Evolutionary conservation across 2,329 filamentous ascomycete genomes (phyloP), one percentile per base, ranked within the genome.

Genomic region (Cryphonectria japonica): DNA sequence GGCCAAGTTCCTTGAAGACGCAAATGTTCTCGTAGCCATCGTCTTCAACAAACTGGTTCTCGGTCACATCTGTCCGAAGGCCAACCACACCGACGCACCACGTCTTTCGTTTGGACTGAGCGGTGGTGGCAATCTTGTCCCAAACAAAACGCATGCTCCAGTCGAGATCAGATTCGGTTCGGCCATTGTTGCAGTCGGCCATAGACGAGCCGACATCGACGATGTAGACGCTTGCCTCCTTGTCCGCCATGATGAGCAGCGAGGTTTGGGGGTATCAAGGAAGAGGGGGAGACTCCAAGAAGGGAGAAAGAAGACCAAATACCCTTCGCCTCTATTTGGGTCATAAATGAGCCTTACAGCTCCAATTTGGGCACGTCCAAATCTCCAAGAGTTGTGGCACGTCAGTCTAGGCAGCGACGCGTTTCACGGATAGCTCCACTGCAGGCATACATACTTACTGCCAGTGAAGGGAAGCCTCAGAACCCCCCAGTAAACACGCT

Each of bases 81-180:
- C 92, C 96, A 71, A 99, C 81, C 2, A 98, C 91, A n/a, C 94
- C 92, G 62, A 94, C 83, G 32, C 87, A 88, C 77, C 89, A 88
- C 0, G 91, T 94, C 79, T 94, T 95, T 66, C 93, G 88, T 39
- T 89, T 91, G 41, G 79, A 80, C 62, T 86, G 81, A 80, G 94
- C 91, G 3, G 91, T 93, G 9, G 88, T 89, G 6, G 91, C 91
- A 75, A 97, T 92, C 79, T 93, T 96, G 85, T 98, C 95, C 95
- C 95, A 99, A 66, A 98, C 88, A 82, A 97, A 99, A 73, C 89
- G 89, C 89, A 98, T 91, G 64, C 90, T 89, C 89, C 92, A 99
- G 72, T 98, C 93, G 26, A 99, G 87, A 79, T 98, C 92, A 3
- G 92, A 92, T 79, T 95, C 88, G 29, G 84, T 79, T 75, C 96